Percentiles rank a stretch among this genome's conserved stretches.
These are phyloP conservation scores for Acanthamoeba royreba DNA, from an alignment of 208 protist genomes.

Conservation along the genomic window DNA sequence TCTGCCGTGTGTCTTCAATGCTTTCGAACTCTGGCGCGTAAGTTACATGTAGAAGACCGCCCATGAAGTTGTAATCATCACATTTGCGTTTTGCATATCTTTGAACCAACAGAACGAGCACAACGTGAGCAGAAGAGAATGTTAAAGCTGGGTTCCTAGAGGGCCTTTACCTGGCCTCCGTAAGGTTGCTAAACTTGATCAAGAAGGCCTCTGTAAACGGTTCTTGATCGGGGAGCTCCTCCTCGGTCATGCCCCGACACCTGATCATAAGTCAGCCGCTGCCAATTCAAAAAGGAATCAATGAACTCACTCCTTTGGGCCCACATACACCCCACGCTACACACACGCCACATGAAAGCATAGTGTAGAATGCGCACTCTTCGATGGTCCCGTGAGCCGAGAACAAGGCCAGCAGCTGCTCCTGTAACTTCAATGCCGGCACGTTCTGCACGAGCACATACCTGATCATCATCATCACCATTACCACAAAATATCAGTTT, in stretches of 20 bases:
- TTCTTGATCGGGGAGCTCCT: background rate
- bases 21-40: constrained; percentile 38
- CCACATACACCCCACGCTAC: no score
- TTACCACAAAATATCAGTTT: no score
- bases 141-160: background rate
- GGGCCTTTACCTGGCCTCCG: background rate
- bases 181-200: background rate
- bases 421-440: background rate
- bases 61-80: constrained; percentile 38
- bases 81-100: background rate
- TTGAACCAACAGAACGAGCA: background rate
- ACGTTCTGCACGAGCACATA: constrained; percentile 36
- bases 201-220: constrained; percentile 9
- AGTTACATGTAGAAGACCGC: background rate
- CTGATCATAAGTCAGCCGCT: background rate
- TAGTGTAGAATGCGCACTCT: background rate
- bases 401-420: background rate
- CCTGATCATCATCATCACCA: no score
- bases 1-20: background rate
- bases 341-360: no score
- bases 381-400: background rate
- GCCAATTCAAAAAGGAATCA: background rate
- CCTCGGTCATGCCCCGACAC: background rate
- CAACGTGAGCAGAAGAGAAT: background rate
- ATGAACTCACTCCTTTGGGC: background rate